Evolutionary conservation across 2,329 filamentous ascomycete genomes (phyloP).

Genomic region (Colletotrichum eleusines): DNA sequence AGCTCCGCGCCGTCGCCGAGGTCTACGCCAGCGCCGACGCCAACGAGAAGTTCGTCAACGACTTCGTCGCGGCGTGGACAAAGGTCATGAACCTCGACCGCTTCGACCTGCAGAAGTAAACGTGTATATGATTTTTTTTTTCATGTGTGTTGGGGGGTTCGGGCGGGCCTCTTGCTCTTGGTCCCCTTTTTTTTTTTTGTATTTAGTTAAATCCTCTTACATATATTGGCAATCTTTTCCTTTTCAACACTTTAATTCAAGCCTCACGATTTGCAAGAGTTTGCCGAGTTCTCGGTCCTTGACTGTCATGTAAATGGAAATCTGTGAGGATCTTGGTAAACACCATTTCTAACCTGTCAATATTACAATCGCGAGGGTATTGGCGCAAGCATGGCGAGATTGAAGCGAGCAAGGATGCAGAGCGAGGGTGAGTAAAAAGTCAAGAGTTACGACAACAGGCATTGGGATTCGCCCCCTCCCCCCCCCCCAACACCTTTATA

Average conservation of each 20-base stretch:
- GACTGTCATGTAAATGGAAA: not conserved
- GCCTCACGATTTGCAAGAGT: rapidly evolving
- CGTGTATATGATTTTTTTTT: not conserved
- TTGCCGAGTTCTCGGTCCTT: no score
- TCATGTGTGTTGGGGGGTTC: no score
- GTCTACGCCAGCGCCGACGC: constrained; percentile 74
- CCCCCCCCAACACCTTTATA: no score
- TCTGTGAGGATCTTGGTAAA: not conserved
- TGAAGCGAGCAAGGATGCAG: not conserved
- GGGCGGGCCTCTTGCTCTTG: not conserved
- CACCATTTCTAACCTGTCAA: not conserved
- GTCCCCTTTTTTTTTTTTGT: not conserved
- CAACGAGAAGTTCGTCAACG: constrained; percentile 75
- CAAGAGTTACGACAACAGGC: not conserved
- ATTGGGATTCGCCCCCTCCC: no score
- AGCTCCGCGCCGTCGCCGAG: constrained; percentile 78
- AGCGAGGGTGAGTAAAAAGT: not conserved
- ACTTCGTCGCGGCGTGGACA: constrained; percentile 78
- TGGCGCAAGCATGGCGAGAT: not conserved
- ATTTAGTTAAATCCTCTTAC: not conserved
- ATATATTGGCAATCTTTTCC: not conserved
- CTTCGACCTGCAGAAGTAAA: constrained; percentile 65
- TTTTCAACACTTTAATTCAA: no score
- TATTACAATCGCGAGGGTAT: not conserved
- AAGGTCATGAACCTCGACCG: constrained; percentile 83